phyloP scores from a whole-genome alignment of 306 rosid species.

The Vigna angularis region DNA sequence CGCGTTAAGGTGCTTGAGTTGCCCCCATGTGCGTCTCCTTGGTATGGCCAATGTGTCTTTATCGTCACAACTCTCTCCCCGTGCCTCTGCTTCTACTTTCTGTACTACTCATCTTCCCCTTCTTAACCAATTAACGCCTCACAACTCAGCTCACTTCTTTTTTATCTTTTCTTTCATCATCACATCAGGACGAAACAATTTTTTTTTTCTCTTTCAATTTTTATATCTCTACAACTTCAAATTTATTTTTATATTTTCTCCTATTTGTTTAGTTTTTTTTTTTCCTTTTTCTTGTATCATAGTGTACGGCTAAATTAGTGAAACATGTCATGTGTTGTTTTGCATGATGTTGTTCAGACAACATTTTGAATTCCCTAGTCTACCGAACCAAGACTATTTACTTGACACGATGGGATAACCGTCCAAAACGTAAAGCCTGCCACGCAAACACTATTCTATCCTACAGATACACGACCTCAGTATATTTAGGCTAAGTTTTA shows the following conservation, averaged over 20 bases:
- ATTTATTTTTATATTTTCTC: background rate
- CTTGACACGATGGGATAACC: background rate
- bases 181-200: background rate
- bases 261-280: background rate
- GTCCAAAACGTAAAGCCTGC: background rate
- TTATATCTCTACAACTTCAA: background rate
- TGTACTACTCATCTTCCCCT: slow-evolving; percentile 16
- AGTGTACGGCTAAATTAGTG: background rate
- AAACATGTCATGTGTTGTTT: background rate
- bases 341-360: background rate
- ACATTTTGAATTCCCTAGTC: background rate
- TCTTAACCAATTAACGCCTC: background rate
- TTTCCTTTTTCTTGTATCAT: background rate
- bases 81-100: slow-evolving; percentile 12
- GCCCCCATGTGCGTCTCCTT: slow-evolving; percentile 71
- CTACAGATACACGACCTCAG: background rate
- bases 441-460: background rate
- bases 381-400: background rate
- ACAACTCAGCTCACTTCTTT: slow-evolving; percentile 25
- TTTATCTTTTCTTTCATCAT: background rate
- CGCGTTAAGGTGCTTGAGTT: slow-evolving; percentile 59
- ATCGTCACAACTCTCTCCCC: slow-evolving; percentile 1
- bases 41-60: slow-evolving; percentile 37
- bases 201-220: background rate
- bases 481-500: background rate